A percentile compares a stretch with the other conserved stretches of the same genome.
These are phyloP conservation scores for Kockiozyma suomiensis DNA, from an alignment of 805 yeast species.

Conservation along the genomic window DNA sequence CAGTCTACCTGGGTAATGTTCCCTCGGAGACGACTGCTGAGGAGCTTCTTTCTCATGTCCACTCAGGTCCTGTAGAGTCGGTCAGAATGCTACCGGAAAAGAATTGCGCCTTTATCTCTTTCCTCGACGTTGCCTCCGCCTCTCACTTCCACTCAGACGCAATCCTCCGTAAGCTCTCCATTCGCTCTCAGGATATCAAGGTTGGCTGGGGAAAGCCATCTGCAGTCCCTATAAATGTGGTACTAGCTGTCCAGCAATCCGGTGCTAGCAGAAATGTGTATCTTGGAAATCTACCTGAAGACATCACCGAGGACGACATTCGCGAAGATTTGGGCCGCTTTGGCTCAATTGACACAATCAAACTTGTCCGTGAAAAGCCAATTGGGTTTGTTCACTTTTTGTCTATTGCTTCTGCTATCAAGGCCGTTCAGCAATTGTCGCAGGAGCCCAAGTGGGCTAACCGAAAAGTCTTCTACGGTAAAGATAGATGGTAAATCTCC, in stretches of 20 bases:
- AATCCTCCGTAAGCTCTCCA: conserved; percentile 75
- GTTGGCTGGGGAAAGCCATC: conserved; percentile 92
- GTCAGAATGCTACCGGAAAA: conserved; percentile 72
- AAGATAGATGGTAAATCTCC: conserved; percentile 60
- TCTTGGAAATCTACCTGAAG: conserved; percentile 74
- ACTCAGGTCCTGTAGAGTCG: conserved; percentile 85
- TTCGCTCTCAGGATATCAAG: conserved; percentile 78
- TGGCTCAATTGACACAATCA: conserved; percentile 85
- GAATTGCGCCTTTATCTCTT: conserved; percentile 87
- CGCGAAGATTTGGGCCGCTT: conserved; percentile 65
- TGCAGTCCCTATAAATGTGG: conserved; percentile 71
- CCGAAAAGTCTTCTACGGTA: conserved; percentile 85
- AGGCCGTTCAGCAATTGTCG: conserved; percentile 77
- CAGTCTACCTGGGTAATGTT: conserved; percentile 86
- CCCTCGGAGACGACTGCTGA: conserved; percentile 79
- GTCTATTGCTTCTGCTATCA: conserved; percentile 80
- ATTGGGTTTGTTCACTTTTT: conserved; percentile 81
- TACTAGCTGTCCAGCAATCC: conserved; percentile 74
- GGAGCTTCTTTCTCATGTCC: conserved; percentile 84
- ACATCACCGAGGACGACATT: conserved; percentile 66
- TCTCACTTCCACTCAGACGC: conserved; percentile 92
- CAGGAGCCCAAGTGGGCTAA: conserved; percentile 68
- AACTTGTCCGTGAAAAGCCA: conserved; percentile 78
- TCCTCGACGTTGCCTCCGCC: conserved; percentile 86
- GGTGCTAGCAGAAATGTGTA: conserved; percentile 95